Evolutionary conservation across 371 early-diverging fungal genomes (phyloP).

Genomic region (Lichtheimia corymbifera): DNA sequence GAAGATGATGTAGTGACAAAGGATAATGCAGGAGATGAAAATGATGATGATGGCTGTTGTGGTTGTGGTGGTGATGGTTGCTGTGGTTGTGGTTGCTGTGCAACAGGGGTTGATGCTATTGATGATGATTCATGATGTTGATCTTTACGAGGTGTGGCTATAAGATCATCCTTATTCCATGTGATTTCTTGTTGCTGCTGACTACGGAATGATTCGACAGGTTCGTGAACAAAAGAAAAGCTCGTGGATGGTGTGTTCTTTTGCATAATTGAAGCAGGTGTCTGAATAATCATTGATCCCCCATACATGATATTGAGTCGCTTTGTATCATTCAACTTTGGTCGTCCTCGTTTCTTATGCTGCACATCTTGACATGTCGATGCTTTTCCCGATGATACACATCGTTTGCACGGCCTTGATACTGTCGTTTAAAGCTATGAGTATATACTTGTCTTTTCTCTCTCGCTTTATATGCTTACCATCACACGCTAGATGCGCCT

Average conservation of each 20-base stretch:
- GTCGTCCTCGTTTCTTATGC: conserved; percentile 75
- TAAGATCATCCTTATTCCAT: too few relatives aligned
- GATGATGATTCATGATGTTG: background rate
- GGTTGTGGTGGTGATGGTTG: background rate
- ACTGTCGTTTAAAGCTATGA: conserved; percentile 26
- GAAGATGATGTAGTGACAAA: background rate
- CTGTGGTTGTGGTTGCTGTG: background rate
- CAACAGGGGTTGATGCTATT: background rate
- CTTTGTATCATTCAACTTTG: conserved; percentile 57
- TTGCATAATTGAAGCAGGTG: background rate
- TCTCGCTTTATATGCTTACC: conserved; percentile 13
- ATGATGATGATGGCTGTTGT: background rate
- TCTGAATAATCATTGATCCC: conserved; percentile 3
- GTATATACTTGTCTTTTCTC: background rate
- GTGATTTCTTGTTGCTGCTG: too few relatives aligned
- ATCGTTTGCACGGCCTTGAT: conserved; percentile 70
- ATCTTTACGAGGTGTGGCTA: background rate
- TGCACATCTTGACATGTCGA: conserved; percentile 71
- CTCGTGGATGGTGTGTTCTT: conserved; percentile 2
- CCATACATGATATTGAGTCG: conserved; percentile 2
- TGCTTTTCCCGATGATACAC: conserved; percentile 59
- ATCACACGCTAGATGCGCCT: conserved; percentile 74
- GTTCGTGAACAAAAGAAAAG: conserved; percentile 13
- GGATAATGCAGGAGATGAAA: too few relatives aligned
- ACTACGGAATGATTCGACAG: conserved; percentile 1